Percentiles rank a stretch among this genome's conserved stretches.
Evolutionary conservation across 2,329 filamentous ascomycete species (phyloP).

Genomic region (Monosporascus sp.): DNA sequence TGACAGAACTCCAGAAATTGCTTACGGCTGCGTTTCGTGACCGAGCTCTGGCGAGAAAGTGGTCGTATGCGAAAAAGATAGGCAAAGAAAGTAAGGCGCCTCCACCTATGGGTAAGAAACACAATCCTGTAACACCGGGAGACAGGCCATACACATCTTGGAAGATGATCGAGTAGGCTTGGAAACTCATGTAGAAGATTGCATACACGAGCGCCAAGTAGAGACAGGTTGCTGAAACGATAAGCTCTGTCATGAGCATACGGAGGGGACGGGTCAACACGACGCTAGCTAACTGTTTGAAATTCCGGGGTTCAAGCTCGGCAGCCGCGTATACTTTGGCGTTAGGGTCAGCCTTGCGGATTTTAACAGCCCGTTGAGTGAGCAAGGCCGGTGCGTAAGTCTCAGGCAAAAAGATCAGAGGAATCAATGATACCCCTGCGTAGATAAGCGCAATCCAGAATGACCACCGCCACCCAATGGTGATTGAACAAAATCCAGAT

Average conservation of each 20-base stretch:
- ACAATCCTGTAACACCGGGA: slow-evolving; percentile 59
- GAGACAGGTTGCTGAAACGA: slow-evolving; percentile 63
- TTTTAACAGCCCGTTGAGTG: slow-evolving; percentile 46
- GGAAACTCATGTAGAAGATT: slow-evolving; percentile 67
- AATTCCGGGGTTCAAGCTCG: slow-evolving; percentile 55
- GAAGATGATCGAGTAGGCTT: slow-evolving; percentile 70
- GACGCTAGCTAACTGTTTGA: slow-evolving; percentile 58
- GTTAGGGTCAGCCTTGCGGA: slow-evolving; percentile 51
- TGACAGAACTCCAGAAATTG: slow-evolving; percentile 49
- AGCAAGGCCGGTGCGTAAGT: slow-evolving; percentile 57
- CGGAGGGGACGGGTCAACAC: slow-evolving; percentile 66
- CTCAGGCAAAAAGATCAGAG: slow-evolving; percentile 60
- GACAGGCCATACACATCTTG: slow-evolving; percentile 56
- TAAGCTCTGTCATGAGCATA: slow-evolving; percentile 68
- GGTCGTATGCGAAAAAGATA: slow-evolving; percentile 63
- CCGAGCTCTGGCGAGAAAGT: slow-evolving; percentile 48
- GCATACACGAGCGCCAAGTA: slow-evolving; percentile 69
- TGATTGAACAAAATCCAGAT: slow-evolving; percentile 54
- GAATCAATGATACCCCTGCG: slow-evolving; percentile 55
- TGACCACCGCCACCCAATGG: slow-evolving; percentile 62
- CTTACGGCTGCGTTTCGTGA: slow-evolving; percentile 31
- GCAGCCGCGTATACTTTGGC: slow-evolving; percentile 51
- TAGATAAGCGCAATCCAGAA: slow-evolving; percentile 68
- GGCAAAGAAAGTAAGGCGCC: slow-evolving; percentile 55
- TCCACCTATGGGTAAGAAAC: slow-evolving; percentile 63